A percentile compares a stretch with the other conserved stretches of the same genome.
phyloP scores from a whole-genome alignment of 495 filamentous ascomycete genomes.

The Penicillium pulvis region DNA sequence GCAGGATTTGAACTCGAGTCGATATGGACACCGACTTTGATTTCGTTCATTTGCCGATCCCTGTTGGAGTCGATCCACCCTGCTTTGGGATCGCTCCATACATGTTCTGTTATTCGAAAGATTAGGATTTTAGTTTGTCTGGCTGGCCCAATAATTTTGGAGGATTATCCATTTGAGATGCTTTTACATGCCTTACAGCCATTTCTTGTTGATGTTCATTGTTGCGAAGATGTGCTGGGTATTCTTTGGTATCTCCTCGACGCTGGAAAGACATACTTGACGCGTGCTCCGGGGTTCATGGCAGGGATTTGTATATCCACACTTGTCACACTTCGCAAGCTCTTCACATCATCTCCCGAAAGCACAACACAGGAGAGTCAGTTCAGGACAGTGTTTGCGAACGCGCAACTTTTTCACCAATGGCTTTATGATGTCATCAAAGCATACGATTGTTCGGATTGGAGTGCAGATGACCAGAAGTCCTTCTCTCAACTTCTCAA shows the following conservation, averaged over 20 bases:
- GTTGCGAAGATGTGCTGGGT: conserved; percentile 89
- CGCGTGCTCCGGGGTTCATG: conserved; percentile 68
- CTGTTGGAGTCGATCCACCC: conserved; percentile 80
- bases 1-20: conserved; percentile 61
- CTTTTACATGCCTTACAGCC: conserved; percentile 76
- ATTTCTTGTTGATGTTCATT: conserved; percentile 78
- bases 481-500: conserved; percentile 66
- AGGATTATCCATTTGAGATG: conserved; percentile 91
- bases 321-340: conserved; percentile 70
- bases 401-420: conserved; percentile 63
- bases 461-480: conserved; percentile 46
- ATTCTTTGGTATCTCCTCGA: conserved; percentile 83
- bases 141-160: conserved; percentile 66
- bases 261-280: conserved; percentile 65
- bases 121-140: conserved; percentile 79
- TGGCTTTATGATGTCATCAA: conserved; percentile 71
- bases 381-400: conserved; percentile 66
- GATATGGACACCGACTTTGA: conserved; percentile 77
- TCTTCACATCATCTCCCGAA: conserved; percentile 66
- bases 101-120: conserved; percentile 83
- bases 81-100: conserved; percentile 84
- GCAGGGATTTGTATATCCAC: conserved; percentile 76
- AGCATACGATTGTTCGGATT: conserved; percentile 51
- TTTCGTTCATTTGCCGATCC: conserved; percentile 73
- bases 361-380: conserved; percentile 78